Conservation (phyloP, 2,329 filamentous ascomycete genomes). For the Nothopassalora personata region DNA sequence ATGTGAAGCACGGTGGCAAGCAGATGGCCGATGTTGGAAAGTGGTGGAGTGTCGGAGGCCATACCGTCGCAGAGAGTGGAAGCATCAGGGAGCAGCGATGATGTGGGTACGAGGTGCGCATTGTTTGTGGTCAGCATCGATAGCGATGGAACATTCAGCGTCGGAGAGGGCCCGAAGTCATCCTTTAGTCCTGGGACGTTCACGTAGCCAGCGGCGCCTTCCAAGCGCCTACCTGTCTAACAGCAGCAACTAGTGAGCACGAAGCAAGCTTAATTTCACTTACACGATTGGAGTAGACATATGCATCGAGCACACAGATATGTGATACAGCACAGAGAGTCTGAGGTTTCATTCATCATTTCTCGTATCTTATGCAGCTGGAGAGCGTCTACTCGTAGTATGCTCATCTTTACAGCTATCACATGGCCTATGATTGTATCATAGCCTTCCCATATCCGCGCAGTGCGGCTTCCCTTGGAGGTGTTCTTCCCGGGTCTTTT, state of each 20-base stretch:
- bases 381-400: not conserved
- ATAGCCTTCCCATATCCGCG: not conserved
- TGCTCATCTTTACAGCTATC: not conserved
- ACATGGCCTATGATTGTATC: not conserved
- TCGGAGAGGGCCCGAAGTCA: not conserved
- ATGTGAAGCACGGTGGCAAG: not conserved
- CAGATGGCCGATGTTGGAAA: not conserved
- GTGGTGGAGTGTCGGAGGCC: too few relatives aligned
- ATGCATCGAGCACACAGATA: not conserved
- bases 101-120: not conserved
- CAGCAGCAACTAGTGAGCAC: not conserved
- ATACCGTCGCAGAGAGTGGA: too few relatives aligned
- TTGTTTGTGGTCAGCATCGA: not conserved
- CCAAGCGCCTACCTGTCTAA: not conserved
- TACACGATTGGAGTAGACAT: not conserved
- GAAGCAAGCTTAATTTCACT: not conserved
- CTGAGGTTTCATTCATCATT: conserved; percentile 15
- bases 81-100: too few relatives aligned
- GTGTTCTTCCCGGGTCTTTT: not conserved
- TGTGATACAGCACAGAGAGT: not conserved
- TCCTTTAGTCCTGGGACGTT: not conserved
- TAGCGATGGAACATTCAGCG: not conserved
- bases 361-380: conserved; percentile 9
- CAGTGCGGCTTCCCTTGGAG: not conserved
- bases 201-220: too few relatives aligned